Percentiles rank a stretch among this genome's conserved stretches.
Conservation (phyloP, 768 basidiomycete genomes). For the Podaxis sp. region DNA sequence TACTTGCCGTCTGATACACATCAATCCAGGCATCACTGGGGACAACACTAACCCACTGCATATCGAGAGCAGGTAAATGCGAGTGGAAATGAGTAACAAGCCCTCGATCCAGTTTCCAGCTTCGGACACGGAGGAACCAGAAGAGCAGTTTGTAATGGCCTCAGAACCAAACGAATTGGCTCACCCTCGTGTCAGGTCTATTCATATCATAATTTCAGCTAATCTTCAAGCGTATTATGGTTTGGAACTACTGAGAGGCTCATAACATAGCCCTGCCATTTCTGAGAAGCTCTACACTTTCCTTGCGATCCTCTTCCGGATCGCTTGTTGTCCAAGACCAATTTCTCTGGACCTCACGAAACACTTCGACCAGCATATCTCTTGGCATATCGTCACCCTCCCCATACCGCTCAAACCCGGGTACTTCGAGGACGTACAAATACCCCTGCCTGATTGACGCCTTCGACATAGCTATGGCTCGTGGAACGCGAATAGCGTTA, state of each 20-base stretch:
- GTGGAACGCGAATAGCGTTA: slow-evolving; percentile 24
- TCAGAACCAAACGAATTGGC: not conserved
- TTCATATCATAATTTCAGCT: too few relatives aligned
- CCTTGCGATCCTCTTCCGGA: slow-evolving; percentile 22
- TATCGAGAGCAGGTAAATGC: too few relatives aligned
- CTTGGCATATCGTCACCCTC: slow-evolving; percentile 25
- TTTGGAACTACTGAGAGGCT: not conserved
- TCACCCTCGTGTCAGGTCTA: not conserved
- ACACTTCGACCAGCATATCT: slow-evolving; percentile 19
- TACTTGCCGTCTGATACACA: too few relatives aligned
- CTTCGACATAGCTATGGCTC: slow-evolving; percentile 21
- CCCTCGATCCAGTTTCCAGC: too few relatives aligned
- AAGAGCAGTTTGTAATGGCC: not conserved
- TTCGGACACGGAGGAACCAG: not conserved
- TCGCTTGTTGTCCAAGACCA: slow-evolving; percentile 27
- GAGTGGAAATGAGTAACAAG: too few relatives aligned
- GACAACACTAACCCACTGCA: too few relatives aligned
- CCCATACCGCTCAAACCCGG: slow-evolving; percentile 24
- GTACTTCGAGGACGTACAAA: slow-evolving; percentile 15
- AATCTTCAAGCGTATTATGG: not conserved
- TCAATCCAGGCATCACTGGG: too few relatives aligned
- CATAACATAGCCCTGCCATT: not conserved
- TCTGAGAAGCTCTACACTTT: slow-evolving; percentile 16
- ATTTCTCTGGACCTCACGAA: slow-evolving; percentile 19
- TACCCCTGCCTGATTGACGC: slow-evolving; percentile 15